Percentiles rank a stretch among this genome's conserved stretches.
These are phyloP conservation scores for Sclerotinia nivalis DNA, from an alignment of 2,329 filamentous ascomycete species.

Conservation along the genomic window DNA sequence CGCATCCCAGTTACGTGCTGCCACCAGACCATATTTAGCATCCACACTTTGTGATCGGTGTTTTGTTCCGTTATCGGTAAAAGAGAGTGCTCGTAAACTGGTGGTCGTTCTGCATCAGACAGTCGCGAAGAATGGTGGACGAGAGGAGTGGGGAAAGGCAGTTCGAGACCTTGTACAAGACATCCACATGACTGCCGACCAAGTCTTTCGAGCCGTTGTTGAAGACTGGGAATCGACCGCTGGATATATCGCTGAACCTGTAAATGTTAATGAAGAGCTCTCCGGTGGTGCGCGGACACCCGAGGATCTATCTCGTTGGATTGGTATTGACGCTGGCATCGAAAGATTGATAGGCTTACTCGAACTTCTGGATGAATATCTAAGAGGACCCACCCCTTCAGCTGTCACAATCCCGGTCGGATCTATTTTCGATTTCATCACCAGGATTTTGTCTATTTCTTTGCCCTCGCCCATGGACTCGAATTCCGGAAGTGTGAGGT, in stretches of 20 bases:
- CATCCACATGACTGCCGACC: constrained; percentile 71
- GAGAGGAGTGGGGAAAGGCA: constrained; percentile 75
- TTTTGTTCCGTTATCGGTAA: constrained; percentile 54
- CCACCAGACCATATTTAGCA: constrained; percentile 61
- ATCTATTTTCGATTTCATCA: constrained; percentile 65
- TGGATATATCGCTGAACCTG: constrained; percentile 48
- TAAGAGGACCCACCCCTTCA: constrained; percentile 64
- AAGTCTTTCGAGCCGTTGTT: constrained; percentile 73
- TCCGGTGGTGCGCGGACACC: constrained; percentile 48
- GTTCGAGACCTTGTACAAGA: constrained; percentile 62
- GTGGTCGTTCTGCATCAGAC: constrained; percentile 75
- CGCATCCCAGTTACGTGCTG: constrained; percentile 63
- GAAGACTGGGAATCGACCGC: constrained; percentile 78
- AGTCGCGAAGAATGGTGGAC: constrained; percentile 74
- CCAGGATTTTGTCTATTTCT: constrained; percentile 68
- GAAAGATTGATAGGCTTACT: constrained; percentile 69
- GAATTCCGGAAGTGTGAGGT: constrained; percentile 47
- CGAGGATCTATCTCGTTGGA: constrained; percentile 67
- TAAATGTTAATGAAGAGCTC: constrained; percentile 51
- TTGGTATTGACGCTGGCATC: constrained; percentile 70
- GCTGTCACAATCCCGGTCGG: constrained; percentile 68
- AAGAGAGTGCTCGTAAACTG: constrained; percentile 61
- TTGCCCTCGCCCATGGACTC: constrained; percentile 45
- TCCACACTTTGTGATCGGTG: constrained; percentile 58
- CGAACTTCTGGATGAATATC: constrained; percentile 61